phyloP scores from a whole-genome alignment of 1,284 basidiomycete genomes.

The Ceratobasidium sp. region DNA sequence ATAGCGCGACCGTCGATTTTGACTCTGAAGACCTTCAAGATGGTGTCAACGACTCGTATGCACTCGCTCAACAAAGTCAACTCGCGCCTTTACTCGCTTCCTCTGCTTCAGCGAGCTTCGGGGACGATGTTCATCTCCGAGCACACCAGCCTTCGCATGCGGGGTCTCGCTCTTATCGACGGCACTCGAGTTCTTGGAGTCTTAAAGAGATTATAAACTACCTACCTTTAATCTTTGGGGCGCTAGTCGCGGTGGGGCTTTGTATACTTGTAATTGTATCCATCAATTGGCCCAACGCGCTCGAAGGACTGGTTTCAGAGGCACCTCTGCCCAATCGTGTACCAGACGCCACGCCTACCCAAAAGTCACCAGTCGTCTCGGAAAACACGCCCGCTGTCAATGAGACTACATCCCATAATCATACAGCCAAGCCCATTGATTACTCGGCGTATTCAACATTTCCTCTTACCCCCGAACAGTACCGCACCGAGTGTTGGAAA shows the following conservation, averaged over 20 bases:
- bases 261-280: slow-evolving; percentile 67
- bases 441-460: slow-evolving; percentile 73
- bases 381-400: slow-evolving; percentile 34
- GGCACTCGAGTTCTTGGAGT: background rate
- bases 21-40: slow-evolving; percentile 5
- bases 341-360: slow-evolving; percentile 5
- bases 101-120: slow-evolving; percentile 40
- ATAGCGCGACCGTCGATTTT: slow-evolving; percentile 24
- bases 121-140: slow-evolving; percentile 35
- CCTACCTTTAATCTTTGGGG: slow-evolving; percentile 61
- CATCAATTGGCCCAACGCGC: slow-evolving; percentile 63
- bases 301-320: slow-evolving; percentile 61
- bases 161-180: slow-evolving; percentile 16
- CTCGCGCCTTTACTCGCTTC: slow-evolving; percentile 36
- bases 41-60: slow-evolving; percentile 19
- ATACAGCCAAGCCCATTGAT: slow-evolving; percentile 61
- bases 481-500: slow-evolving; percentile 68
- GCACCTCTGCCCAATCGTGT: slow-evolving; percentile 46
- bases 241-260: slow-evolving; percentile 64
- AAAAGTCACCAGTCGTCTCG: slow-evolving; percentile 1
- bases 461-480: slow-evolving; percentile 69
- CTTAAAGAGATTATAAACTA: background rate
- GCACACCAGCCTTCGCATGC: slow-evolving; percentile 2
- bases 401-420: slow-evolving; percentile 30
- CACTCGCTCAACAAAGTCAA: slow-evolving; percentile 32